Percentiles rank a stretch among this genome's conserved stretches.
Evolutionary conservation across 2,329 filamentous ascomycete species (phyloP).

Genomic region (Calonectria leucothoes): DNA sequence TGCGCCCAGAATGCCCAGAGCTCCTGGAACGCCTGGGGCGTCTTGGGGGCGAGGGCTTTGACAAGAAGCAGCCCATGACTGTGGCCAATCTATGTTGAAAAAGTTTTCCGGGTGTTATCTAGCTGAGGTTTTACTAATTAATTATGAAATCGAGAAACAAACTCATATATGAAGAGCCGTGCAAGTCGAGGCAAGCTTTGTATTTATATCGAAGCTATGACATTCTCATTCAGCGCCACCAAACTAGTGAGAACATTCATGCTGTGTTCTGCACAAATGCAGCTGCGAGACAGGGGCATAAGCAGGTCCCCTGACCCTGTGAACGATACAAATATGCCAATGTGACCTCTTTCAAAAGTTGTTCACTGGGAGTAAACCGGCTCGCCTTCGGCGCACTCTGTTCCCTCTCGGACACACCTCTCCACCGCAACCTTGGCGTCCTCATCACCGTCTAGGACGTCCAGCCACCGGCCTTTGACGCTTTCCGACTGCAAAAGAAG

Average conservation of each 20-base stretch:
- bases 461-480: slow-evolving; percentile 59
- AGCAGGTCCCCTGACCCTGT: not conserved
- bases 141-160: not conserved
- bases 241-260: not conserved
- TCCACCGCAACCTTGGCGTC: slow-evolving; percentile 41
- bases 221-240: not conserved
- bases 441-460: slow-evolving; percentile 63
- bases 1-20: not conserved
- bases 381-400: slow-evolving; percentile 40
- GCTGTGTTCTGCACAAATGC: no score
- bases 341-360: not conserved
- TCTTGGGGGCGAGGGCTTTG: not conserved
- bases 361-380: slow-evolving; percentile 27
- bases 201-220: not conserved
- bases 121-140: not conserved
- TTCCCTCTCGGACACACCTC: slow-evolving; percentile 34
- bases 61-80: not conserved
- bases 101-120: not conserved
- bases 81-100: not conserved
- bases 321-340: not conserved
- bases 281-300: not conserved
- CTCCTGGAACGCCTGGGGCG: not conserved
- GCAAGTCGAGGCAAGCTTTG: no score
- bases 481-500: slow-evolving; percentile 56
- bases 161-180: not conserved